These are phyloP conservation scores for Microcyclosporella mali DNA, from an alignment of 2,329 filamentous ascomycete species.

Conservation along the genomic window DNA sequence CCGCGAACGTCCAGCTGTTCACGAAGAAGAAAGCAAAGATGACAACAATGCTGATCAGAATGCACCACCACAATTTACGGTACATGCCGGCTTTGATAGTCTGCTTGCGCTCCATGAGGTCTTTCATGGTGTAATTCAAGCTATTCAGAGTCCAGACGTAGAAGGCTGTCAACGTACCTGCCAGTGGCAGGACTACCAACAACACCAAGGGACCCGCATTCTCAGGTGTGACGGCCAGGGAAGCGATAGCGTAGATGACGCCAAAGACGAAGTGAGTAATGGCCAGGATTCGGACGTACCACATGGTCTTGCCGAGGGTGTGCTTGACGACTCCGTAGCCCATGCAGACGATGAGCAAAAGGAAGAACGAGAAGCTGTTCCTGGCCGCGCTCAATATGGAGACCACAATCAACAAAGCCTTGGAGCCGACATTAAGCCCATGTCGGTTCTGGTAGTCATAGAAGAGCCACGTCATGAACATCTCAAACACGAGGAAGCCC, in stretches of 20 bases:
- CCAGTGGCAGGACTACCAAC: conserved; percentile 85
- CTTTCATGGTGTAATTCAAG: conserved; percentile 89
- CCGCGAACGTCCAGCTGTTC: conserved; percentile 92
- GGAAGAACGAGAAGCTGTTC: conserved; percentile 97
- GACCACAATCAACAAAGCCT: conserved; percentile 83
- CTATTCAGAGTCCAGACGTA: conserved; percentile 99
- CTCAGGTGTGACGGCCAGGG: conserved; percentile 81
- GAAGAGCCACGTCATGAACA: conserved; percentile 98
- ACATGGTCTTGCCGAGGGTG: conserved; percentile 86
- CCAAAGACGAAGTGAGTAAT: conserved; percentile 93
- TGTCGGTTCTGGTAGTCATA: conserved; percentile 94
- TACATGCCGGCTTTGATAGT: conserved; percentile 93
- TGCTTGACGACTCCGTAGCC: conserved; percentile 97
- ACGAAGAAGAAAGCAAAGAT: conserved; percentile 99
- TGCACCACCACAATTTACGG: conserved; percentile 97
- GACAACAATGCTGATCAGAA: conserved; percentile 82
- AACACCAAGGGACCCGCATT: conserved; percentile 84
- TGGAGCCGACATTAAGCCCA: conserved; percentile 74
- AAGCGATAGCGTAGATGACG: conserved; percentile 85
- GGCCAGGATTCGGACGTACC: conserved; percentile 84
- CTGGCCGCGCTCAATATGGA: conserved; percentile 85
- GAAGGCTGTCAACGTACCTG: conserved; percentile 87
- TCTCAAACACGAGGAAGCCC: conserved; percentile 87
- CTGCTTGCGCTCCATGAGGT: conserved; percentile 90
- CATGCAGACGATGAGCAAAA: conserved; percentile 97